A percentile compares a stretch with the other conserved stretches of the same genome.
Conservation (phyloP, 192 early-diverging fungal genomes). For the Backusella westeae region DNA sequence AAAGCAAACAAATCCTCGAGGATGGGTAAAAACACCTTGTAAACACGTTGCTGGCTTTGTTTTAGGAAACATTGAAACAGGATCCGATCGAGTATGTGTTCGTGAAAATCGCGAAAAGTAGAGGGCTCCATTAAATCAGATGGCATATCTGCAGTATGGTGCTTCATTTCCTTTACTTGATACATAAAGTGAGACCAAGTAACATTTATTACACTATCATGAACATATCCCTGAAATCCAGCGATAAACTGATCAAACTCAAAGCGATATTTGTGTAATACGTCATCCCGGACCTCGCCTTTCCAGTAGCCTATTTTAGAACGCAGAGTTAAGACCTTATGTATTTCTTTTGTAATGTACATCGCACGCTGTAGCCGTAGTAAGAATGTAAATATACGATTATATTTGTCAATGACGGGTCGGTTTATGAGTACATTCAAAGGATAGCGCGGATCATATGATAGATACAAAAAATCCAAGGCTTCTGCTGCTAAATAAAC, state of each 20-base stretch:
- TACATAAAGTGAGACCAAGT: slow-evolving; percentile 48
- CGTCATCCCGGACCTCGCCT: neutral
- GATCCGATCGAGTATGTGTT: slow-evolving; percentile 46
- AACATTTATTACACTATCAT: slow-evolving; percentile 38
- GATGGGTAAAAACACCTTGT: slow-evolving; percentile 38
- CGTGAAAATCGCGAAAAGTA: slow-evolving; percentile 41
- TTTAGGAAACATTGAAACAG: slow-evolving; percentile 45
- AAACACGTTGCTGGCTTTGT: slow-evolving; percentile 39
- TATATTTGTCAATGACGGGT: slow-evolving; percentile 41
- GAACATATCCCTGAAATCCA: slow-evolving; percentile 44
- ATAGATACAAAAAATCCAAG: slow-evolving; percentile 50
- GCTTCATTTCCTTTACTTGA: slow-evolving; percentile 16
- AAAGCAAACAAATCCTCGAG: slow-evolving; percentile 33
- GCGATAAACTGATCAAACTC: slow-evolving; percentile 47
- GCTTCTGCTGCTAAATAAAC: slow-evolving; percentile 31
- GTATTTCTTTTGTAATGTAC: slow-evolving; percentile 36
- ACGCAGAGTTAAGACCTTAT: slow-evolving; percentile 28
- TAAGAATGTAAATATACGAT: slow-evolving; percentile 46
- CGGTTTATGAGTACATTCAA: slow-evolving; percentile 44
- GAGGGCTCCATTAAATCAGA: slow-evolving; percentile 34
- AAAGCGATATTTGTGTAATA: slow-evolving; percentile 44
- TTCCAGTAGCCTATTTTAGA: slow-evolving; percentile 9
- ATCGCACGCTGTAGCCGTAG: slow-evolving; percentile 40
- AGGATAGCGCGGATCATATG: slow-evolving; percentile 45
- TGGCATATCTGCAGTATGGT: neutral